phyloP scores from a whole-genome alignment of 805 yeast species.

The Candida silvatica region DNA sequence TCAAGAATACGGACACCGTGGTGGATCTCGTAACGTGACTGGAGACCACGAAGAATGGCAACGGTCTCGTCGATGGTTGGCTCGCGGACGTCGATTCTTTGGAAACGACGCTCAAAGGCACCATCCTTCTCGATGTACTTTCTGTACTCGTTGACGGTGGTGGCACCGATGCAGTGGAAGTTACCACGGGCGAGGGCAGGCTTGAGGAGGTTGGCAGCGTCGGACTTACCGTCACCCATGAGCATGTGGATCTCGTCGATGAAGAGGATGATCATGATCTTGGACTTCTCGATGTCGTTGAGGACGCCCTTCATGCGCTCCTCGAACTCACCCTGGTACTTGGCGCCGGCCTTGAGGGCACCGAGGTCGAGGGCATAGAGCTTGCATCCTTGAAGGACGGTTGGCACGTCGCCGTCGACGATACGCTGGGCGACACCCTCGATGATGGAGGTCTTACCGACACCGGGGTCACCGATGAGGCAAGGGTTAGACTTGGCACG shows the following conservation, averaged over 20 bases:
- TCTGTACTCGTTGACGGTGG: slow-evolving; percentile 91
- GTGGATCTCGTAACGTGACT: slow-evolving; percentile 90
- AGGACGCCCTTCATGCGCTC: slow-evolving; percentile 96
- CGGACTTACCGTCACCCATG: slow-evolving; percentile 98
- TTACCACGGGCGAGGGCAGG: slow-evolving; percentile 97
- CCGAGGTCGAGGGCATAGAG: slow-evolving; percentile 89
- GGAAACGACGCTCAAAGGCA: slow-evolving; percentile 98
- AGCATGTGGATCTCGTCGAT: slow-evolving; percentile 98
- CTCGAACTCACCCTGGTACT: slow-evolving; percentile 97
- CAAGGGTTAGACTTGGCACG: slow-evolving; percentile 96
- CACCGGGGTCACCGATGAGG: slow-evolving; percentile 98
- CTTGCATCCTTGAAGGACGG: slow-evolving; percentile 70
- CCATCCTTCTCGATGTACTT: slow-evolving; percentile 92
- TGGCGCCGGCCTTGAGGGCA: slow-evolving; percentile 97
- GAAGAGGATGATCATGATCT: slow-evolving; percentile 79
- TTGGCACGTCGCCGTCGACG: slow-evolving; percentile 91
- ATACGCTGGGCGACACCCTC: slow-evolving; percentile 99
- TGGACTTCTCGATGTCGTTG: slow-evolving; percentile 85
- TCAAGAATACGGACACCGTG: slow-evolving; percentile 96
- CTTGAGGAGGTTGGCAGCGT: slow-evolving; percentile 92
- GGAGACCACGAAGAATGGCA: slow-evolving; percentile 93
- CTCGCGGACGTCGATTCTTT: slow-evolving; percentile 92
- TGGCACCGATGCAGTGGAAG: slow-evolving; percentile 97
- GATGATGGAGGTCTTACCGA: slow-evolving; percentile 95
- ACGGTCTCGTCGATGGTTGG: slow-evolving; percentile 89